A percentile compares a stretch with the other conserved stretches of the same genome.
Evolutionary conservation across 2,329 filamentous ascomycete species (phyloP).

Genomic region (Monilinia fructigena): DNA sequence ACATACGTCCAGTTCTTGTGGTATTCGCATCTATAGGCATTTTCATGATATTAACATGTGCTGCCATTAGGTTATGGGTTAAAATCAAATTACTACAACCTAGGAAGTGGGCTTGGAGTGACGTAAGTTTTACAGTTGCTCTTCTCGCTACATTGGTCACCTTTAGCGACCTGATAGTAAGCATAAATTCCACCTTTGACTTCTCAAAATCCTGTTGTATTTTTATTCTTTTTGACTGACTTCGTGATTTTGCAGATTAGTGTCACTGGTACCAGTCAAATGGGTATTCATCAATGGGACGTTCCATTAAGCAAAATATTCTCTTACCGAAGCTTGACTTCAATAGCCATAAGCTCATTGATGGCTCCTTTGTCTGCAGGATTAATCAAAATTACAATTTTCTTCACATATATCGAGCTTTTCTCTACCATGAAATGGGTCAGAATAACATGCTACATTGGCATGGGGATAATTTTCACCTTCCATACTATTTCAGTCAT

Average conservation of each 20-base stretch:
- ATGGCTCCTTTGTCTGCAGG: background rate
- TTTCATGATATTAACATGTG: background rate
- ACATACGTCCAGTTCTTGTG: background rate
- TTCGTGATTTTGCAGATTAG: background rate
- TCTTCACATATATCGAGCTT: background rate
- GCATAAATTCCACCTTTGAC: background rate
- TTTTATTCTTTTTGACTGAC: background rate
- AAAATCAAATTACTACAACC: background rate
- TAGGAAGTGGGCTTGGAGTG: background rate
- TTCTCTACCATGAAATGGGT: background rate
- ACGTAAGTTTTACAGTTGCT: background rate
- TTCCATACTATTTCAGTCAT: background rate
- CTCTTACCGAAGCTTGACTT: background rate
- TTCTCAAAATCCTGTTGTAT: background rate
- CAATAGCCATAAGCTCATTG: background rate
- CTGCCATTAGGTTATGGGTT: background rate
- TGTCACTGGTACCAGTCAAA: background rate
- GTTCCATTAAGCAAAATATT: background rate
- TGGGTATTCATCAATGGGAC: background rate
- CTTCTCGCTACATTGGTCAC: background rate
- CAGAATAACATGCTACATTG: background rate
- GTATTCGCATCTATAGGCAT: background rate
- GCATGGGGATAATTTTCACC: background rate
- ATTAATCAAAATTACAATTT: background rate
- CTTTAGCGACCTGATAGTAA: background rate